Base-by-base conservation (phyloP, 805 yeast species). In the Candida corydali region DNA sequence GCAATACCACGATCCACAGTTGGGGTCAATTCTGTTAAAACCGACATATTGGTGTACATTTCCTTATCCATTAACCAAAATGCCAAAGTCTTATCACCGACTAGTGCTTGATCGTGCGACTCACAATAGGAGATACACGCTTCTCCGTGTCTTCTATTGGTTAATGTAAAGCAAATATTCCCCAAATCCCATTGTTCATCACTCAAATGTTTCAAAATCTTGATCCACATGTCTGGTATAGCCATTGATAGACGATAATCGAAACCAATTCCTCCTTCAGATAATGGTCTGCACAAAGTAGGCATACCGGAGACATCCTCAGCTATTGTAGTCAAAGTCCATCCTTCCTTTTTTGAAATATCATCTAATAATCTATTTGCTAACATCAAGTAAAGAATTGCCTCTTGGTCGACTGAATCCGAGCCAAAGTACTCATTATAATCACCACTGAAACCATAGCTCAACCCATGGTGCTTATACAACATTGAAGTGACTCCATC, bases 221-320 rank as follows among this genome's bases (percentile, higher is more conserved):
- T 93, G 65, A 91, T 91, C 98, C 98, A 91, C 98, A 91, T 91
- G 59, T 91, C 98, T 3, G 98, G 98, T 41, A 91, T 70, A 1
- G 98, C 97, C 98, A 91, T 91, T 2, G 95, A 93, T 37, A 91
- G 70, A 44, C 98, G 72, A 59, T 91, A 91, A 57, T 89, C 93
- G 52, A 91, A 91, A 0, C 97, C 98, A 43, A 84, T 80, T 39
- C 98, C 98, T 33, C 98, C 98, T 17, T 66, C 55, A 0, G 48
- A 36, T 34, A 86, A 71, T 5, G 93, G 80, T 38, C 85, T 60
- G 59, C 98, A 91, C 39, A 93, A 65, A 1, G 97, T 88, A 23
- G 98, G 98, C 82, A 91, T 91, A 8, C 98, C 98, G 34, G 93
- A 82, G 32, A 91, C 98, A 57, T 91, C 98, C 59, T 91, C 98